These are phyloP conservation scores for Cercospora berteroae DNA, from an alignment of 2,329 filamentous ascomycete genomes.

Conservation along the genomic window DNA sequence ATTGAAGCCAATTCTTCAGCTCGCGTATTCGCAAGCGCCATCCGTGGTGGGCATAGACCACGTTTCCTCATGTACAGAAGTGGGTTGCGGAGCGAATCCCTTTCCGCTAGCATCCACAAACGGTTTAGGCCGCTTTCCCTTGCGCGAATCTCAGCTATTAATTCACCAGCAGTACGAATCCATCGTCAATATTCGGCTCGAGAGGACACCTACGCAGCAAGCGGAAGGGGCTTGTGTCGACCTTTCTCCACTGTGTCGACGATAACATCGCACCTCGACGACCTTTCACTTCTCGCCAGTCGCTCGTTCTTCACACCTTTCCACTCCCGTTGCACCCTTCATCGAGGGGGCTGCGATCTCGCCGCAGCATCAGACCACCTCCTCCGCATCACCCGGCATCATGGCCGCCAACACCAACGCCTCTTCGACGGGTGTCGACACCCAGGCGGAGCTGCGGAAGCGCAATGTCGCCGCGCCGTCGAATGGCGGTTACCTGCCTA, in stretches of 20 bases:
- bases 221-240: not conserved
- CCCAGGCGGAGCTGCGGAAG: slow-evolving; percentile 47
- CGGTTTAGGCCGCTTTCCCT: slow-evolving; percentile 2
- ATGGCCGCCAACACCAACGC: slow-evolving; percentile 32
- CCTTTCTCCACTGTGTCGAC: slow-evolving; percentile 3
- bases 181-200: slow-evolving; percentile 1
- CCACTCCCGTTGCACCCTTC: not conserved
- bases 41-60: not conserved
- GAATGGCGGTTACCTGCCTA: slow-evolving; percentile 35
- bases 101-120: not conserved
- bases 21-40: not conserved
- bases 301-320: slow-evolving; percentile 1
- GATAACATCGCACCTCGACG: not conserved
- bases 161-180: slow-evolving; percentile 1
- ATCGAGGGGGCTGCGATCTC: slow-evolving; percentile 1
- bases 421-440: slow-evolving; percentile 42
- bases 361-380: slow-evolving; percentile 6
- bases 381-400: slow-evolving; percentile 16
- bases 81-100: not conserved
- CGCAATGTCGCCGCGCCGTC: slow-evolving; percentile 43
- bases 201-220: slow-evolving; percentile 2
- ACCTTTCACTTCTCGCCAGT: not conserved
- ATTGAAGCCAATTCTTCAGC: not conserved
- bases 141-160: slow-evolving; percentile 7
- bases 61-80: not conserved